A percentile compares a stretch with the other conserved stretches of the same genome.
phyloP scores from a whole-genome alignment of 1,284 basidiomycete genomes.

The Moesziomyces sp. region DNA sequence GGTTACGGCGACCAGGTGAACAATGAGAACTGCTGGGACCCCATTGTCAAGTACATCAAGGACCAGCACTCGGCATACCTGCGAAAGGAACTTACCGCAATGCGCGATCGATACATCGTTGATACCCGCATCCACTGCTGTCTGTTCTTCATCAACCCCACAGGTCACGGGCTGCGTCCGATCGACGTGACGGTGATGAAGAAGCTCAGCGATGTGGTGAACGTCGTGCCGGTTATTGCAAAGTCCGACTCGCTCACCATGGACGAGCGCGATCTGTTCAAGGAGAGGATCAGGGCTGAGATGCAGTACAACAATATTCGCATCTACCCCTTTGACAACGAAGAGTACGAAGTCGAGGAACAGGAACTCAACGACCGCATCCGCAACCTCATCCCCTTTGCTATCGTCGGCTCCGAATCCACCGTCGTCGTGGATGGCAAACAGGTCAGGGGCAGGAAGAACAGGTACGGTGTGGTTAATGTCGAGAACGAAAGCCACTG shows the following conservation, averaged over 20 bases:
- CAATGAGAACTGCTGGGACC: slow-evolving; percentile 99
- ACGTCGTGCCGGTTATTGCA: slow-evolving; percentile 97
- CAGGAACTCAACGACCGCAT: slow-evolving; percentile 89
- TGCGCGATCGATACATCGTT: slow-evolving; percentile 97
- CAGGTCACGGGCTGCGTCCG: slow-evolving; percentile 63
- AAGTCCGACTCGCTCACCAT: slow-evolving; percentile 95
- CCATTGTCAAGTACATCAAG: slow-evolving; percentile 98
- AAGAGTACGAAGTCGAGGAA: slow-evolving; percentile 92
- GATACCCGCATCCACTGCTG: slow-evolving; percentile 99
- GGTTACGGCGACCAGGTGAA: slow-evolving; percentile 99
- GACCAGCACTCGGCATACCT: slow-evolving; percentile 99
- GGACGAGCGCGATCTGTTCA: slow-evolving; percentile 92
- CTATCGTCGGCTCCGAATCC: slow-evolving; percentile 93
- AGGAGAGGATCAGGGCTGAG: slow-evolving; percentile 93
- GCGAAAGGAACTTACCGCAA: slow-evolving; percentile 97
- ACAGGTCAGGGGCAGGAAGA: slow-evolving; percentile 93
- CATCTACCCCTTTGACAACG: slow-evolving; percentile 95
- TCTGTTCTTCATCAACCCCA: slow-evolving; percentile 91
- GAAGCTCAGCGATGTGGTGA: slow-evolving; percentile 97
- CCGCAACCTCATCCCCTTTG: slow-evolving; percentile 93
- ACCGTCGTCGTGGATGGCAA: slow-evolving; percentile 95
- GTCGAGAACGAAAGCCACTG: slow-evolving; percentile 92
- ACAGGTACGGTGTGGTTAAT: slow-evolving; percentile 97
- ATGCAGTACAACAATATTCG: slow-evolving; percentile 91
- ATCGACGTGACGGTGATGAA: slow-evolving; percentile 99